Evolutionary conservation across 768 basidiomycete species (phyloP).

Genomic region (Paxillus involutus): DNA sequence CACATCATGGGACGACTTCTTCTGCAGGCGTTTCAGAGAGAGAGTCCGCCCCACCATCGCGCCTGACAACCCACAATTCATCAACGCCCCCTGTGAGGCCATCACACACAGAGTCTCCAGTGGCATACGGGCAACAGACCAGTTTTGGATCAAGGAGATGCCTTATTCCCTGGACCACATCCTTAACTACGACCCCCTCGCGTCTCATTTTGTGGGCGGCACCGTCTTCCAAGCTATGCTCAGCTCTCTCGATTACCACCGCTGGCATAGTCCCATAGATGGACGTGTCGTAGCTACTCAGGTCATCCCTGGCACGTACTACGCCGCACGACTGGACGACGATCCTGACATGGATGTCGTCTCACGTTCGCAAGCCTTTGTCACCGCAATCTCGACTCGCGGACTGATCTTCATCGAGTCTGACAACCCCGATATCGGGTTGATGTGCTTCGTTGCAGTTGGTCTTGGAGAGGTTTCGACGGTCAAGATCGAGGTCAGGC

Average conservation of each 20-base stretch:
- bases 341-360: slow-evolving; percentile 26
- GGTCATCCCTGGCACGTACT: slow-evolving; percentile 54
- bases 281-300: slow-evolving; percentile 41
- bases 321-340: slow-evolving; percentile 34
- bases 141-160: slow-evolving; percentile 63
- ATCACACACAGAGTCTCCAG: slow-evolving; percentile 39
- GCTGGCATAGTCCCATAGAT: slow-evolving; percentile 61
- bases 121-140: slow-evolving; percentile 32
- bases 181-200: slow-evolving; percentile 42
- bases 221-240: slow-evolving; percentile 61
- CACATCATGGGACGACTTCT: slow-evolving; percentile 56
- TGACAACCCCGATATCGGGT: slow-evolving; percentile 51
- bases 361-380: slow-evolving; percentile 31
- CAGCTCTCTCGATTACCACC: slow-evolving; percentile 53
- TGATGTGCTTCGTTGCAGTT: slow-evolving; percentile 59
- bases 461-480: slow-evolving; percentile 67
- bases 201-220: slow-evolving; percentile 47
- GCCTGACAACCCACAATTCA: slow-evolving; percentile 29
- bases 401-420: slow-evolving; percentile 59
- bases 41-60: slow-evolving; percentile 39
- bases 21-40: slow-evolving; percentile 43
- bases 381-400: slow-evolving; percentile 52
- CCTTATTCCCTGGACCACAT: slow-evolving; percentile 61
- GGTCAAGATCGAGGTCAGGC: slow-evolving; percentile 48
- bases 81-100: slow-evolving; percentile 57